Evolutionary conservation across 78 protist species (phyloP).

Genomic region (Dictyostelium firmibasis): DNA sequence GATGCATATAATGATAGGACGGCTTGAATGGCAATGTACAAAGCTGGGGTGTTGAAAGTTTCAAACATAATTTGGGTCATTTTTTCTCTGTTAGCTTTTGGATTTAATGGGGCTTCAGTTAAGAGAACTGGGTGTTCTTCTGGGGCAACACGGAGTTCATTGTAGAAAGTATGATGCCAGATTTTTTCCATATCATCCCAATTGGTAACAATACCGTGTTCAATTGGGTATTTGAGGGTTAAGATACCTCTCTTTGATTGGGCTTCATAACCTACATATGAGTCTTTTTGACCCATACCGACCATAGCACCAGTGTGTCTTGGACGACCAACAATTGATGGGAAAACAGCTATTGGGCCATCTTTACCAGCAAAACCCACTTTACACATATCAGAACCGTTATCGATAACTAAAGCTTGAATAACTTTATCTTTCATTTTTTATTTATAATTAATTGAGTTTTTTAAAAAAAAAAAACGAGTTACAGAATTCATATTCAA

Average conservation of each 20-base stretch:
- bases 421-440: too few relatives aligned
- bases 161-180: conserved; percentile 91
- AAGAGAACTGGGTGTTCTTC: conserved; percentile 89
- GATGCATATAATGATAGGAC: conserved; percentile 95
- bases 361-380: conserved; percentile 96
- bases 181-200: conserved; percentile 99
- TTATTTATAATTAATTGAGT: too few relatives aligned
- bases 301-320: conserved; percentile 89
- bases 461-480: too few relatives aligned
- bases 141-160: conserved; percentile 94
- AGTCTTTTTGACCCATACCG: conserved; percentile 86
- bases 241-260: conserved; percentile 83
- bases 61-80: conserved; percentile 96
- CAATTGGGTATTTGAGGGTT: conserved; percentile 91
- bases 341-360: conserved; percentile 92
- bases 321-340: conserved; percentile 93
- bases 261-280: conserved; percentile 79
- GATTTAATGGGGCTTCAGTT: conserved; percentile 92
- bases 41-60: conserved; percentile 94
- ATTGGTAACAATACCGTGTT: conserved; percentile 94
- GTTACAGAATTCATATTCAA: too few relatives aligned
- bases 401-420: too few relatives aligned
- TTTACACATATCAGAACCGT: too few relatives aligned
- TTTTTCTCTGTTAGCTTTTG: conserved; percentile 94
- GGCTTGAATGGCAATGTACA: conserved; percentile 94